Conservation (phyloP, 2,329 filamentous ascomycete genomes). For the Orbilia quercus region DNA sequence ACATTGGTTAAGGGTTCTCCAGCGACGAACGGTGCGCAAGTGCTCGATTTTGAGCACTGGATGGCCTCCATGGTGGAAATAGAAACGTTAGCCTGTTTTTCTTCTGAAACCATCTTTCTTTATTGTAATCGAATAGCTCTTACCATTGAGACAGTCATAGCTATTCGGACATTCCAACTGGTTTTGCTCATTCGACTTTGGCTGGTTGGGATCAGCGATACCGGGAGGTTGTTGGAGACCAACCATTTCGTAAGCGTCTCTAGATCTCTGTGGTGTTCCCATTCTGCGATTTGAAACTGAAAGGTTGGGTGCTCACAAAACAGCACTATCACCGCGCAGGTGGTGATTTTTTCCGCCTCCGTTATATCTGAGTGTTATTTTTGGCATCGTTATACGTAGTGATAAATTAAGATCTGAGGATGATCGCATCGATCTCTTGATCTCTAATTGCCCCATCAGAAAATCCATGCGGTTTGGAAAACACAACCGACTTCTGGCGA, state of each 20-base stretch:
- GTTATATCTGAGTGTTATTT: not conserved
- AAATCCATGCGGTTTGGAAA: too few species aligned
- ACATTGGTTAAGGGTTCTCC: not conserved
- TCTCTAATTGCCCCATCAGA: too few species aligned
- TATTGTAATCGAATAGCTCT: too few species aligned
- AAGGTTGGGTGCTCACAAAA: too few species aligned
- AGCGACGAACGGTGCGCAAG: not conserved
- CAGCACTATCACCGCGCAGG: too few species aligned
- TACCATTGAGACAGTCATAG: conserved; percentile 12
- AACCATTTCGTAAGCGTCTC: conserved; percentile 1
- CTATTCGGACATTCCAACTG: conserved; percentile 3
- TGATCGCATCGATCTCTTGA: not conserved
- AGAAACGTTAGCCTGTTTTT: too few species aligned
- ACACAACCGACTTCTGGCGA: too few species aligned
- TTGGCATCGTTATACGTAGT: not conserved
- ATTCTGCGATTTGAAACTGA: not conserved
- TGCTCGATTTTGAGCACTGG: conserved; percentile 8
- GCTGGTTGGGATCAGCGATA: not conserved
- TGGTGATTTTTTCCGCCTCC: too few species aligned
- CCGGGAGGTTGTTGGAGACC: not conserved
- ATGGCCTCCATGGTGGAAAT: conserved; percentile 1
- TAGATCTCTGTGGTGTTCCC: too few species aligned
- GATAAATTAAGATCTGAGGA: not conserved
- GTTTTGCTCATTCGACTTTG: not conserved
- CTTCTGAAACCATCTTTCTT: too few species aligned